Conservation (phyloP, 2,329 filamentous ascomycete species). For the Colletotrichum orchidophilum region DNA sequence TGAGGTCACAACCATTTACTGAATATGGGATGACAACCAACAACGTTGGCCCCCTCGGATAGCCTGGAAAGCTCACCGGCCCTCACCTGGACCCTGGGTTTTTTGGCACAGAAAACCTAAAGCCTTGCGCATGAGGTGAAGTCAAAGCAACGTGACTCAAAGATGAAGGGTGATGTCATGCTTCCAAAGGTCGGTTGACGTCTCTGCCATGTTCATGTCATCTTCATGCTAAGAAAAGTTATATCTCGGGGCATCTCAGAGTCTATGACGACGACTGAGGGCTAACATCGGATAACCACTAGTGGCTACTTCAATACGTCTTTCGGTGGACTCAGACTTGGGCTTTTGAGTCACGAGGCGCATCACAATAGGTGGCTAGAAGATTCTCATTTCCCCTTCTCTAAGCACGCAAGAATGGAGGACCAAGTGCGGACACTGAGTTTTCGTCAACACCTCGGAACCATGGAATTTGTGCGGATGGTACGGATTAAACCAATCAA, state of each 20-base stretch:
- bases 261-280: background rate
- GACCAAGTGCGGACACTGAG: too few species aligned
- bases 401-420: background rate
- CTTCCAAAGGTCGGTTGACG: background rate
- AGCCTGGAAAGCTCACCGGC: conserved; percentile 1
- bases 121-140: background rate
- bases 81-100: background rate
- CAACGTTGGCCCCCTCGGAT: background rate
- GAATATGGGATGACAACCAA: conserved; percentile 3
- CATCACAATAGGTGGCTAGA: background rate
- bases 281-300: background rate
- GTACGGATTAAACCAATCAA: too few species aligned
- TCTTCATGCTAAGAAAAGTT: background rate
- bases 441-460: too few species aligned
- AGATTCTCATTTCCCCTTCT: background rate
- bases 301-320: background rate
- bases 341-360: background rate
- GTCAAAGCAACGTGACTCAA: background rate
- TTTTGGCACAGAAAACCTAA: background rate
- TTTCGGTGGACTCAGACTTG: too few species aligned
- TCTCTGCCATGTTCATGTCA: conserved; percentile 15
- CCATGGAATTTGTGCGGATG: too few species aligned
- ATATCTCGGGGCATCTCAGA: background rate
- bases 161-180: conserved; percentile 25
- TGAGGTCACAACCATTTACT: background rate